Base-by-base conservation (phyloP, 73 alveolate species). In the Halteria grandinella region DNA sequence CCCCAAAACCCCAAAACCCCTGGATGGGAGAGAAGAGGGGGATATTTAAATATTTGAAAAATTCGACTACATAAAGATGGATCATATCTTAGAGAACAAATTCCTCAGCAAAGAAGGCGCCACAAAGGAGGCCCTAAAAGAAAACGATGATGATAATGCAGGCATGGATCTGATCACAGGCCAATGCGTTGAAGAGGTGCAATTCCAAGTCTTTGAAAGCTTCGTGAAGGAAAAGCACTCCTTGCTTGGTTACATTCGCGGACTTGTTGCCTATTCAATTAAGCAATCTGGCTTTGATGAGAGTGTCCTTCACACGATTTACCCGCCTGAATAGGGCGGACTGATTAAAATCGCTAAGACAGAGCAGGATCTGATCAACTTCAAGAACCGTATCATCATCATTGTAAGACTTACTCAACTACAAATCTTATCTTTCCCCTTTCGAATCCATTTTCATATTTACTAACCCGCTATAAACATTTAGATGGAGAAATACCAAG, bases 401-500 rank as follows among this genome's bases (percentile, higher is more conserved):
- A 87, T 81, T 51, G 87, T 83, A 74, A 55, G 66, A 28, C 1
- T n/a, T 37, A 25, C 17, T 18, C n/a, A n/a, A n/a, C n/a, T n/a
- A n/a, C n/a, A n/a, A n/a, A n/a, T n/a, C n/a, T n/a, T n/a, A n/a
- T n/a, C n/a, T n/a, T n/a, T n/a, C n/a, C n/a, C n/a, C n/a, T n/a
- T n/a, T n/a, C n/a, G n/a, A n/a, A n/a, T n/a, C n/a, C n/a, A n/a
- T n/a, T n/a, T n/a, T n/a, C n/a, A n/a, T n/a, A n/a, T n/a, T n/a
- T n/a, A n/a, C n/a, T n/a, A n/a, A n/a, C n/a, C n/a, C n/a, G n/a
- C n/a, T n/a, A n/a, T n/a, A n/a, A n/a, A n/a, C n/a, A n/a, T 29
- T 28, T 71, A 80, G 91, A 76, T 87, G 1, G 83, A 55, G n/a
- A 87, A n/a, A n/a, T 93, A 93, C 74, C 92, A 91, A 82, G 98